Evolutionary conservation across 768 basidiomycete species (phyloP), one percentile per base, ranked within the genome.

Genomic region (Termitomyces bulborhizus): DNA sequence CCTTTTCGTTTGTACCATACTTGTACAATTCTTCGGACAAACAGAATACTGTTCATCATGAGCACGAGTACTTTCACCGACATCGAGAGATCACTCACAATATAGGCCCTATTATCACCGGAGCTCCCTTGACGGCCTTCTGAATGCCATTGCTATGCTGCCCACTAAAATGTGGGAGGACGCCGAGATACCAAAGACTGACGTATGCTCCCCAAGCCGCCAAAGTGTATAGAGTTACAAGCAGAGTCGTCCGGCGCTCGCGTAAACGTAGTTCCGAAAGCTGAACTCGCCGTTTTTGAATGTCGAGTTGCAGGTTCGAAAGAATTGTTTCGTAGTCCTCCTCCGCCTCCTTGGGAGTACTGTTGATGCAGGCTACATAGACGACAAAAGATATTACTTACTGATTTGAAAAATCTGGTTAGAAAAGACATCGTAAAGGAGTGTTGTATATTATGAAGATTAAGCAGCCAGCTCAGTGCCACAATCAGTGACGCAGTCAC

Each of bases 251-350:
- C 8, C 92, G 78, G 31, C 90, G 81, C 69, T 96, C 91, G 41
- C 93, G 82, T 53, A 90, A 71, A n/a, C 90, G 84, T 60, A 96
- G 88, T 65, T 92, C 92, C 1, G 86, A 83, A 15, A 94, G 80
- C 55, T 81, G 78, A 41, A 81, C 76, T 69, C 90, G 86, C 13
- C 88, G 83, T 57, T 86, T 83, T 64, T 84, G 80, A 54, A 94
- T 86, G 64, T 88, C 81, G 24, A 72, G 68, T 8, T 85, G 84
- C 51, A 94, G 77, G 44, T 73, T 69, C 24, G 85, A 78, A 29
- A 94, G 81, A 55, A 90, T 71, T 21, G 84, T 77, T 64, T 91
- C 90, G 65, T 87, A 91, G 73, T 94, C 86, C 61, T 90, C 87
- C 16, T 85, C 78, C 41, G 73, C 70, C 65, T 71, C 76, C 80